phyloP scores from a whole-genome alignment of 805 yeast genomes.

The Nakazawaea wickerhamii region DNA sequence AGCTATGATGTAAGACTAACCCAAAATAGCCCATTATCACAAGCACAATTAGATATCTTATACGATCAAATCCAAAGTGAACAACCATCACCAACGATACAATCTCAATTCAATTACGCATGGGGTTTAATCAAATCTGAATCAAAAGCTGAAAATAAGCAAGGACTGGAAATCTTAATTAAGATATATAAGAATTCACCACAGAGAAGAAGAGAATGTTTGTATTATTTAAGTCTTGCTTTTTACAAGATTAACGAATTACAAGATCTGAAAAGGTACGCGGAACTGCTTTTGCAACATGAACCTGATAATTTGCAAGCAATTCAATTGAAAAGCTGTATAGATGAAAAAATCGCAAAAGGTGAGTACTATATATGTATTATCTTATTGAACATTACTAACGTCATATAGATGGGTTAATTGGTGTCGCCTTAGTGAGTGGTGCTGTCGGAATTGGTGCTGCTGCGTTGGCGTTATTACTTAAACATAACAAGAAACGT shows the following conservation, averaged over 20 bases:
- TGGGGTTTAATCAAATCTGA: slow-evolving; percentile 89
- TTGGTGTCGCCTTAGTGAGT: slow-evolving; percentile 83
- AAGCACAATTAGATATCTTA: slow-evolving; percentile 70
- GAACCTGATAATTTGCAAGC: slow-evolving; percentile 90
- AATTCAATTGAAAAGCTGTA: slow-evolving; percentile 58
- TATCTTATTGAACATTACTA: not conserved
- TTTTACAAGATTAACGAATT: slow-evolving; percentile 86
- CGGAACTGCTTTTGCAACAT: slow-evolving; percentile 65
- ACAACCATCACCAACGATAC: slow-evolving; percentile 72
- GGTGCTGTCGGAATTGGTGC: slow-evolving; percentile 85
- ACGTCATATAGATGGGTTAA: slow-evolving; percentile 56
- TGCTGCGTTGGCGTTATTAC: slow-evolving; percentile 44
- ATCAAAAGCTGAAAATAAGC: slow-evolving; percentile 56
- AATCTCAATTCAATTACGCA: slow-evolving; percentile 87
- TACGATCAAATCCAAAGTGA: slow-evolving; percentile 76
- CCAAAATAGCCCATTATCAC: slow-evolving; percentile 48
- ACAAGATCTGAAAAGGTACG: slow-evolving; percentile 77
- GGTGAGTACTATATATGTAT: slow-evolving; percentile 20
- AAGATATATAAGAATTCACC: slow-evolving; percentile 72
- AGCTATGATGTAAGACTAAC: slow-evolving; percentile 15
- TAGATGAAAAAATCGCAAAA: slow-evolving; percentile 77
- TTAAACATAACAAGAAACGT: slow-evolving; percentile 25
- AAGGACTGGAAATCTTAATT: slow-evolving; percentile 74
- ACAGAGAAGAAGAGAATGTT: slow-evolving; percentile 78
- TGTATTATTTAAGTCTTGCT: slow-evolving; percentile 84